These are phyloP conservation scores for Rhazya stricta DNA, from an alignment of 257 asterid genomes.

Conservation along the genomic window DNA sequence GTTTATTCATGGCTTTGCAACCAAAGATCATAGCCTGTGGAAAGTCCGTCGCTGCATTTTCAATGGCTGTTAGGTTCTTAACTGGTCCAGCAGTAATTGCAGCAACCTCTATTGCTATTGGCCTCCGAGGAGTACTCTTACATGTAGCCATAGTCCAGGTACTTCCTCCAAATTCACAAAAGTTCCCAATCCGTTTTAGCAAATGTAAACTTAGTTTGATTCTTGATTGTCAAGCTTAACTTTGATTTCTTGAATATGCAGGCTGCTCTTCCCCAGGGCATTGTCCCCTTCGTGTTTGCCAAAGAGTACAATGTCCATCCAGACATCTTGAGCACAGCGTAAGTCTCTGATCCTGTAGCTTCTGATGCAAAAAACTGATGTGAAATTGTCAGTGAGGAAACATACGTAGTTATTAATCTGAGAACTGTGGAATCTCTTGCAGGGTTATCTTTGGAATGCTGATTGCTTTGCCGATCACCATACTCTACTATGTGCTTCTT, in stretches of 20 bases:
- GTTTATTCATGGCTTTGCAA: conserved; percentile 93
- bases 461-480: conserved; percentile 81
- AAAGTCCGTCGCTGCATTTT: conserved; percentile 75
- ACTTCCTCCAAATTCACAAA: background rate
- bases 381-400: background rate
- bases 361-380: background rate
- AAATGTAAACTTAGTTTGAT: background rate
- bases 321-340: conserved; percentile 90
- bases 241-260: conserved; percentile 23
- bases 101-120: conserved; percentile 84
- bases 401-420: background rate
- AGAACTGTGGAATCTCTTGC: conserved; percentile 18
- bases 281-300: conserved; percentile 86
- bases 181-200: background rate
- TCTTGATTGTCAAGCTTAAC: background rate
- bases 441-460: conserved; percentile 96
- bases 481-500: conserved; percentile 79
- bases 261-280: conserved; percentile 97
- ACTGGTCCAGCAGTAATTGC: conserved; percentile 97
- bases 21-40: conserved; percentile 91
- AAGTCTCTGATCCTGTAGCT: conserved; percentile 19
- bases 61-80: conserved; percentile 91
- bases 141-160: conserved; percentile 95
- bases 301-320: conserved; percentile 90
- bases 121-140: conserved; percentile 75